A percentile compares a stretch with the other conserved stretches of the same genome.
Conservation (phyloP, 257 asterid genomes). For the Solanum appendiculatum region DNA sequence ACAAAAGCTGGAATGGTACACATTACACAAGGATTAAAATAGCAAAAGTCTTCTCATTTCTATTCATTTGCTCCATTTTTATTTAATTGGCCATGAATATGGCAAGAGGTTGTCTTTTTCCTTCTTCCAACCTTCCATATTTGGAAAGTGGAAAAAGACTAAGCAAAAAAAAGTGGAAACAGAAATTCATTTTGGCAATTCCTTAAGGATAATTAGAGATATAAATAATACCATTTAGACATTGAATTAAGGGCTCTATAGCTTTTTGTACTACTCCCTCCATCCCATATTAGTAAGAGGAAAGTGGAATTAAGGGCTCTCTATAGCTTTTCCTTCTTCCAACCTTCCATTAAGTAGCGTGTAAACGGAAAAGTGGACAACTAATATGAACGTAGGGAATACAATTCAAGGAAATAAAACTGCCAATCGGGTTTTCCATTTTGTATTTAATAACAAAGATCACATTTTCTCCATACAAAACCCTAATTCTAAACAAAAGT, state of each 20-base stretch:
- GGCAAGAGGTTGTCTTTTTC: neutral
- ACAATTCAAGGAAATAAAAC: neutral
- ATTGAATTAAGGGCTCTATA: neutral
- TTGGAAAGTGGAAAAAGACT: neutral
- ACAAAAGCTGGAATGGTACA: neutral
- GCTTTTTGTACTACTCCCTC: neutral
- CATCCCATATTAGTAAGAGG: neutral
- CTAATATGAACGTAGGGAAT: neutral
- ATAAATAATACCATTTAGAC: neutral
- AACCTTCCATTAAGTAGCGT: neutral
- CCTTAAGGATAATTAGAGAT: neutral
- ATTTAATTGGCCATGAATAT: neutral
- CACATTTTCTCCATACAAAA: neutral
- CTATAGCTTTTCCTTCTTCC: neutral
- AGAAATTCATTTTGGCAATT: neutral
- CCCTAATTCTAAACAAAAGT: neutral
- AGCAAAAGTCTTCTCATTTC: neutral
- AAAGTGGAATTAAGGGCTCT: neutral
- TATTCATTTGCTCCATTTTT: neutral
- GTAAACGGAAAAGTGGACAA: neutral
- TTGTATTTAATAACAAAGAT: neutral
- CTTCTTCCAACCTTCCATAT: neutral
- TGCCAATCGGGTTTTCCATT: neutral
- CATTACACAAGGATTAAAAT: neutral
- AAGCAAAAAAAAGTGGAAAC: neutral